These are phyloP conservation scores for Berkeleyomyces basicola DNA, from an alignment of 2,329 filamentous ascomycete genomes.

Conservation along the genomic window DNA sequence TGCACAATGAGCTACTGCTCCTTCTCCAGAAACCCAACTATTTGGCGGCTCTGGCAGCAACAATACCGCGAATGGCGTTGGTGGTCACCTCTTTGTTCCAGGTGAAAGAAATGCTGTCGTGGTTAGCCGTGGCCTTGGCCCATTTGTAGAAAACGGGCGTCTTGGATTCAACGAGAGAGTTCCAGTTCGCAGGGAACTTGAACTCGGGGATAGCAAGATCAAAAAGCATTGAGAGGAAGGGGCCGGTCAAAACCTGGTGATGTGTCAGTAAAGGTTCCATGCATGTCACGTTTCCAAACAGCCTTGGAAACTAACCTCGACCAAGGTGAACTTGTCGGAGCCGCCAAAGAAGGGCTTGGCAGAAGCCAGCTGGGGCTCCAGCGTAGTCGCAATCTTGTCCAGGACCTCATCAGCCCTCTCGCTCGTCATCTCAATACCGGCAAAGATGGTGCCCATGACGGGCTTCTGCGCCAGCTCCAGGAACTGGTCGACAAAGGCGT, in stretches of 20 bases:
- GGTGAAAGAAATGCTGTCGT: conserved; percentile 42
- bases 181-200: conserved; percentile 33
- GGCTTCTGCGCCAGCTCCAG: conserved; percentile 37
- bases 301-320: conserved; percentile 21
- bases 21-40: not conserved
- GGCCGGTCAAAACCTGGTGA: conserved; percentile 41
- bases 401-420: conserved; percentile 28
- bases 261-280: not conserved
- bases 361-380: conserved; percentile 50
- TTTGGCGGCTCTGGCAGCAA: not conserved
- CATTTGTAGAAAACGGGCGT: conserved; percentile 54
- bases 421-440: conserved; percentile 27
- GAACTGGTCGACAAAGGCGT: conserved; percentile 58
- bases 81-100: conserved; percentile 3
- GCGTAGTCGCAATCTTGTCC: conserved; percentile 44
- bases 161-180: conserved; percentile 30
- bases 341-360: conserved; percentile 48
- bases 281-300: not conserved
- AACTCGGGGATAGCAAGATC: conserved; percentile 32
- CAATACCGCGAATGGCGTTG: not conserved
- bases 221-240: conserved; percentile 48
- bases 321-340: conserved; percentile 47
- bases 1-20: not conserved
- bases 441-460: conserved; percentile 21
- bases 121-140: conserved; percentile 40